Evolutionary conservation across 2,329 filamentous ascomycete genomes (phyloP).

Genomic region (Apiospora rasikravindrae): DNA sequence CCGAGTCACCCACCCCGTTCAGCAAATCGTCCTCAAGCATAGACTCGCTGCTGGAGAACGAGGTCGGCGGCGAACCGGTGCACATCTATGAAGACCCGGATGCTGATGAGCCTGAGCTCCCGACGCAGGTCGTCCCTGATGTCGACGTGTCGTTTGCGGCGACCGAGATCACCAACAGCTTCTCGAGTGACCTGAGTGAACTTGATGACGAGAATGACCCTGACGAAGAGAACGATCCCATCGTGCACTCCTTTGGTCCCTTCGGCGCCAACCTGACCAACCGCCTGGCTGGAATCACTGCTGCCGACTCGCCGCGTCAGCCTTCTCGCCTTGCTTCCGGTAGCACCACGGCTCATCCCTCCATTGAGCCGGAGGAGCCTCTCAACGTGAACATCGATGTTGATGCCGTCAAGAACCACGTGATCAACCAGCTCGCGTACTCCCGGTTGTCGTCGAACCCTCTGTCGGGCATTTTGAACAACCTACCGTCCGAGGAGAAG

Average conservation of each 20-base stretch:
- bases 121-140: conserved; percentile 34
- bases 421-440: conserved; percentile 94
- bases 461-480: conserved; percentile 84
- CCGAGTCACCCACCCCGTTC: conserved; percentile 69
- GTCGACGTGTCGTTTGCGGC: conserved; percentile 51
- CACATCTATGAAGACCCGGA: conserved; percentile 77
- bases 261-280: conserved; percentile 86
- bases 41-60: conserved; percentile 48
- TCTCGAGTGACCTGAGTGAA: conserved; percentile 63
- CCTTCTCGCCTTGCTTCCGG: conserved; percentile 31
- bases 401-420: conserved; percentile 75
- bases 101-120: conserved; percentile 58
- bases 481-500: conserved; percentile 74
- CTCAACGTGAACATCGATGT: conserved; percentile 42
- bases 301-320: conserved; percentile 65
- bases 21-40: conserved; percentile 49
- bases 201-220: conserved; percentile 72
- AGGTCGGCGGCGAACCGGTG: conserved; percentile 52
- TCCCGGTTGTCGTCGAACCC: conserved; percentile 92
- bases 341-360: conserved; percentile 30
- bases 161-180: conserved; percentile 57
- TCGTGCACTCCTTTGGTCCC: conserved; percentile 89
- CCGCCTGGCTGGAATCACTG: conserved; percentile 78
- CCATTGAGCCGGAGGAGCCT: conserved; percentile 36
- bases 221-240: conserved; percentile 93